Evolutionary conservation across 495 filamentous ascomycete species (phyloP), one percentile per base, ranked within the genome.

Genomic region (Haplographium delicatum): DNA sequence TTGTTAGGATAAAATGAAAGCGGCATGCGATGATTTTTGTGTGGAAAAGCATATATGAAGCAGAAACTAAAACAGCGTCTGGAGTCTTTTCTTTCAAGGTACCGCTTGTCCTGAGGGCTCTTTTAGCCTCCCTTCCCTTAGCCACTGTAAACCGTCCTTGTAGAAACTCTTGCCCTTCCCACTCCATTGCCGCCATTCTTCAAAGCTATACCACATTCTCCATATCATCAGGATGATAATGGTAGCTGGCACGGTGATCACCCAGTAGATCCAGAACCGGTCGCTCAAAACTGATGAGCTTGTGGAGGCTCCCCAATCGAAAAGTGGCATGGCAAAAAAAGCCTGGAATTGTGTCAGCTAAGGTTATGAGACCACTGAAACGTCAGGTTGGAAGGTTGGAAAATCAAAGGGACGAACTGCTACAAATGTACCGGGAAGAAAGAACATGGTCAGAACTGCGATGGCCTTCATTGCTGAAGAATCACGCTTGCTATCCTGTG

Each of bases 211-310:
- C 35, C 35, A 38, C 4, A 38, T 38, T 19, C 35, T 18, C 35
- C 35, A 38, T 3, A 38, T 7, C 5, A 38, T 19, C 6, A 38
- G 35, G 35, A 38, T 19, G 35, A 38, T 3, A 19, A 38, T 19
- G 16, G 35, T 38, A 6, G 35, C 4, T 26, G 40, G 40, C 4
- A 44, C 13, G 19, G 18, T 25, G 25, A 44, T 23, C 7, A 23
- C 40, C 40, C 40, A 44, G 19, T 44, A 44, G 3, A 44, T 44
- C 40, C 40, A 44, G 25, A 13, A 25, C 13, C 40, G 40, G 13
- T 18, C 9, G 15, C n/a, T 26, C 20, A 44, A 4, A 9, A 44
- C 13, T 13, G 23, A 4, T 16, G 13, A 13, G 2, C 13, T 3
- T 13, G 22, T 13, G 10, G 20, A 24, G 19, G 19, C 40, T 44